Base-by-base conservation (phyloP, 768 basidiomycete species). In the Hypholoma sublateritium region DNA sequence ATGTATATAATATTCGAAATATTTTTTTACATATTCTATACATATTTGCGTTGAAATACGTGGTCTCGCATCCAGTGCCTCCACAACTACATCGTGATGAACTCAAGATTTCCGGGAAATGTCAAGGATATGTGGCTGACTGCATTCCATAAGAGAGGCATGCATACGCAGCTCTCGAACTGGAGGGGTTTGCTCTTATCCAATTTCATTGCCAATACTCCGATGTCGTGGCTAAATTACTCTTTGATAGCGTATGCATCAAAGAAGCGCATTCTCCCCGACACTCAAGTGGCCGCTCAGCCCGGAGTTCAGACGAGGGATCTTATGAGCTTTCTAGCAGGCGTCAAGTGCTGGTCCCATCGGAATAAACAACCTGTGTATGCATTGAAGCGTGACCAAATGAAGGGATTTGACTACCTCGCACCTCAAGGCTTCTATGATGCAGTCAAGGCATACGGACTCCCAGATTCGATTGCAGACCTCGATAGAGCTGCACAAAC, bases 371-470 rank as follows among this genome's bases (percentile, higher is more conserved):
- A 53, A 4, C 56, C 65, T 0, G 16, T 70, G 0, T 70, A 61
- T 43, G 57, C 60, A 0, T 42, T 71, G 13, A 55, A 68, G 50
- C 56, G 66, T 0, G 69, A 72, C 42, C 70, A 73, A 41, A 70
- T 60, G 63, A 73, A 73, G 34, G 71, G 71, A 0, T 72, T 71
- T 47, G 71, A 71, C 42, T 57, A 59, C 42, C 58, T 73, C 0
- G 55, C 50, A 11, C 70, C 69, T 0, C 36, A 69, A 49, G 69
- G 71, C 0, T 71, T 71, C 57, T 70, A 72, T 46, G 69, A 72
- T 56, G 69, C 70, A 4, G 36, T 72, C 4, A 19, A n/a, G 0
- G 68, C 70, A 0, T 72, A 72, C 50, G 62, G 65, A 14, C 58
- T 72, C 1, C 69, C 69, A 0, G 1, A 12, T 1, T 25, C 62